Base-by-base conservation (phyloP, 1,139 yeast genomes). In the Hyphopichia fennica region DNA sequence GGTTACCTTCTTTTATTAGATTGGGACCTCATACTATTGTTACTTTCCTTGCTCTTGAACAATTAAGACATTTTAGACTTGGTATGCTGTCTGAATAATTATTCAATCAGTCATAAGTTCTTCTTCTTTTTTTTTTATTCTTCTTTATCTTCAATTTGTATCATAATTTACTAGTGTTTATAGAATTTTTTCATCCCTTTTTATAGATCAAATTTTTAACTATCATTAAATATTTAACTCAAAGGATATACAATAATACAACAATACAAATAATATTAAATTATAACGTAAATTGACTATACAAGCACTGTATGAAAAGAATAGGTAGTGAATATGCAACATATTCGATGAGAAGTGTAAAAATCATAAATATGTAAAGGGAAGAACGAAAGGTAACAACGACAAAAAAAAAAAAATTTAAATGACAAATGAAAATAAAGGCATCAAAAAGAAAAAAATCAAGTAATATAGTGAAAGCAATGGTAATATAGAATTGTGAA, bases 11-110 rank as follows among this genome's bases (percentile, higher is more conserved):
- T 23, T 89, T 89, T 60, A 79, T 88, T 9, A 80, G 96, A 58
- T 72, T 89, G 48, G 96, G 96, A 0, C 96, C 96, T 25, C 95
- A 88, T 54, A 89, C 96, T 0, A 87, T 89, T 48, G 81, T 89
- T 27, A 89, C 95, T 1, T 88, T 89, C 65, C 66, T 88, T 50
- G 95, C 83, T 2, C 75, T 87, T 48, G 95, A 87, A 60, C 91
- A 87, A 61, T 72, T 87, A 53, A 79, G 87, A 62, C 78, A 79
- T 54, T 75, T 62, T 54, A 72, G 61, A 54, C 50, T 82, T 40
- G 87, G 86, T 17, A 70, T 82, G 78, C 28, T 11, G 28, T 25
- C 28, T 25, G 28, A 25, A 25, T 25, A 25, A 25, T 7, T 25
- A 20, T 20, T 20, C 23, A 20, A 20, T 20, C 9, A 20, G 9